These are phyloP conservation scores for Plantago lanceolata DNA, from an alignment of 305 asterid species.

Conservation along the genomic window DNA sequence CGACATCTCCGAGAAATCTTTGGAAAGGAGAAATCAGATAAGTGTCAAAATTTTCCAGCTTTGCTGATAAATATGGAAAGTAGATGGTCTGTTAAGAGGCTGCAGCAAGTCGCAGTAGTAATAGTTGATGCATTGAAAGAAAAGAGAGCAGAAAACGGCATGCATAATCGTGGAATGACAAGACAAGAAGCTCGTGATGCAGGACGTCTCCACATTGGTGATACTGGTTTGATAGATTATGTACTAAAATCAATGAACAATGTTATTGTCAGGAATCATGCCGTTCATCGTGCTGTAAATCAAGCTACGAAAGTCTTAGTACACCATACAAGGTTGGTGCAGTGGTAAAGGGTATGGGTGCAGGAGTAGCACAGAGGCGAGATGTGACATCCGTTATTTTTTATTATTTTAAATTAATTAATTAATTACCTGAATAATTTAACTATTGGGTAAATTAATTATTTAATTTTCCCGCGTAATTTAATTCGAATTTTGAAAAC, in stretches of 20 bases:
- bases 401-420: too few species aligned
- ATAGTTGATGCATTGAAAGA: conserved; percentile 73
- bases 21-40: conserved; percentile 39
- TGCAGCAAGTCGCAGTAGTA: conserved; percentile 72
- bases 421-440: too few species aligned
- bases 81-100: conserved; percentile 82
- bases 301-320: conserved; percentile 53
- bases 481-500: too few species aligned
- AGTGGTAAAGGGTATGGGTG: too few species aligned
- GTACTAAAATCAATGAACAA: conserved; percentile 83
- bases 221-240: conserved; percentile 82
- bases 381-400: too few species aligned
- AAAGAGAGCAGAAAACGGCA: conserved; percentile 38
- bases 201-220: conserved; percentile 81
- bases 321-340: too few species aligned
- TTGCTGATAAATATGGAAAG: conserved; percentile 74
- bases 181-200: conserved; percentile 96
- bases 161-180: conserved; percentile 52
- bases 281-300: conserved; percentile 59
- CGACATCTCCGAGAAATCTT: conserved; percentile 19
- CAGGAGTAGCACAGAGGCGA: too few species aligned
- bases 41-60: conserved; percentile 59
- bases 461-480: too few species aligned
- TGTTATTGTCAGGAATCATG: conserved; percentile 57
- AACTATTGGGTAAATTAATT: too few species aligned